These are phyloP conservation scores for Neofusicoccum parvum DNA, from an alignment of 2,329 filamentous ascomycete species.

Conservation along the genomic window DNA sequence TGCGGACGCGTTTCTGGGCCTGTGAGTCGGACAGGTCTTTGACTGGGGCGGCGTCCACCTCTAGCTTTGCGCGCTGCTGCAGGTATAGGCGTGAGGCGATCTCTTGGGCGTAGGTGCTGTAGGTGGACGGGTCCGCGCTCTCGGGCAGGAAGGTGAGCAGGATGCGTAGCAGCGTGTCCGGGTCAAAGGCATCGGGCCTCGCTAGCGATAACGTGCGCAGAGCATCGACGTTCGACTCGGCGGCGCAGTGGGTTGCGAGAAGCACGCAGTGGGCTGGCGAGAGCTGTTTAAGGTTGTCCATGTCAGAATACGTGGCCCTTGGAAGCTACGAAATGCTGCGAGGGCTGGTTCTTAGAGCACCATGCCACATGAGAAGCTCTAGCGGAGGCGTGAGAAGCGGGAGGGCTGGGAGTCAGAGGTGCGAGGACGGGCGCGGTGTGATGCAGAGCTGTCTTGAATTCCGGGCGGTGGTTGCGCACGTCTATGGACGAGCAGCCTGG, in stretches of 20 bases:
- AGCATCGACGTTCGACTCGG: slow-evolving; percentile 64
- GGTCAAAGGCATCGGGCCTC: slow-evolving; percentile 60
- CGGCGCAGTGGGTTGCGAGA: slow-evolving; percentile 70
- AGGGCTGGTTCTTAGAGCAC: neutral
- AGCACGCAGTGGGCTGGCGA: slow-evolving; percentile 71
- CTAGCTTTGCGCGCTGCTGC: slow-evolving; percentile 37
- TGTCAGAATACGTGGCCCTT: slow-evolving; percentile 8
- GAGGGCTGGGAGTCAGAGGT: neutral
- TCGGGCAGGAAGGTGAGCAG: slow-evolving; percentile 79
- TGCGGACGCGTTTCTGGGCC: slow-evolving; percentile 65
- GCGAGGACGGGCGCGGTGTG: neutral
- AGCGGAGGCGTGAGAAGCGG: neutral
- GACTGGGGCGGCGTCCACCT: slow-evolving; percentile 60
- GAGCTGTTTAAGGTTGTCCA: slow-evolving; percentile 34
- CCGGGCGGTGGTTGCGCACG: neutral
- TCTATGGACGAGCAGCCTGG: neutral
- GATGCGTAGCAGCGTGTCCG: slow-evolving; percentile 69
- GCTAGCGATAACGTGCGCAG: slow-evolving; percentile 62
- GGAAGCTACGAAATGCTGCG: neutral
- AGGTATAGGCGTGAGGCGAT: slow-evolving; percentile 55
- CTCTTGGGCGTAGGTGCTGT: slow-evolving; percentile 63
- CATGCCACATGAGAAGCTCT: neutral
- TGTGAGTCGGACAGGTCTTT: slow-evolving; percentile 63
- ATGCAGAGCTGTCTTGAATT: neutral
- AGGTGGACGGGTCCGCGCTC: slow-evolving; percentile 63